A percentile compares a stretch with the other conserved stretches of the same genome.
phyloP scores from a whole-genome alignment of 2,329 filamentous ascomycete species.

The Endocalyx cinctus region DNA sequence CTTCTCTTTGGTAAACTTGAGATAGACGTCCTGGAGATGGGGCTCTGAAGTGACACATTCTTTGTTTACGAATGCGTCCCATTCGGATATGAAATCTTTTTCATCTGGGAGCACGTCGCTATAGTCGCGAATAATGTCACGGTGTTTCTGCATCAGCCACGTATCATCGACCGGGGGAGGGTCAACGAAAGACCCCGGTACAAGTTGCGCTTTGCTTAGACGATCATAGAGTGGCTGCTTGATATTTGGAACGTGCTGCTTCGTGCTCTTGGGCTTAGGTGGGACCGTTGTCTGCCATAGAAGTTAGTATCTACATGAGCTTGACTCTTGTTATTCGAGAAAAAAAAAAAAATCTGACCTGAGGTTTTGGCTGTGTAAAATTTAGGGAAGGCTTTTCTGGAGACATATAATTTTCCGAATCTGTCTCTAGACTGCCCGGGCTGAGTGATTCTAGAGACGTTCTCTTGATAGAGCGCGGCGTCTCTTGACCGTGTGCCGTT shows the following conservation, averaged over 20 bases:
- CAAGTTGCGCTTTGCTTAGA: conserved; percentile 48
- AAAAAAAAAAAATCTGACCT: neutral
- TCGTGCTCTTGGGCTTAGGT: conserved; percentile 23
- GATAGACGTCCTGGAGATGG: conserved; percentile 48
- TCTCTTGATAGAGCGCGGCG: conserved; percentile 16
- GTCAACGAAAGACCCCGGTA: conserved; percentile 42
- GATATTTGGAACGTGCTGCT: conserved; percentile 43
- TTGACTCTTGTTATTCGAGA: no score
- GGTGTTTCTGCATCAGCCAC: conserved; percentile 57
- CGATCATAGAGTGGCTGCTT: conserved; percentile 53
- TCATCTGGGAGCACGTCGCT: conserved; percentile 50
- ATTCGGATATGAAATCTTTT: conserved; percentile 55
- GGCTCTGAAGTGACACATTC: conserved; percentile 47
- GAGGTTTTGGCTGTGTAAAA: conserved; percentile 11
- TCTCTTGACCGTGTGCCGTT: conserved; percentile 20
- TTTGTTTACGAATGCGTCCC: conserved; percentile 51
- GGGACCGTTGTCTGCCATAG: conserved; percentile 10
- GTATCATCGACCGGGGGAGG: conserved; percentile 40
- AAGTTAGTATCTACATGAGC: no score
- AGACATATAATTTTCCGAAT: conserved; percentile 17
- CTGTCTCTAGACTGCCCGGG: conserved; percentile 22
- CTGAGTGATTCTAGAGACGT: conserved; percentile 14
- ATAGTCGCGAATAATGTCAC: conserved; percentile 53
- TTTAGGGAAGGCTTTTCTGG: conserved; percentile 17
- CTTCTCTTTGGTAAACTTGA: conserved; percentile 47